A percentile compares a stretch with the other conserved stretches of the same genome.
Evolutionary conservation across 768 basidiomycete species (phyloP).

Genomic region (Lactarius sp.): DNA sequence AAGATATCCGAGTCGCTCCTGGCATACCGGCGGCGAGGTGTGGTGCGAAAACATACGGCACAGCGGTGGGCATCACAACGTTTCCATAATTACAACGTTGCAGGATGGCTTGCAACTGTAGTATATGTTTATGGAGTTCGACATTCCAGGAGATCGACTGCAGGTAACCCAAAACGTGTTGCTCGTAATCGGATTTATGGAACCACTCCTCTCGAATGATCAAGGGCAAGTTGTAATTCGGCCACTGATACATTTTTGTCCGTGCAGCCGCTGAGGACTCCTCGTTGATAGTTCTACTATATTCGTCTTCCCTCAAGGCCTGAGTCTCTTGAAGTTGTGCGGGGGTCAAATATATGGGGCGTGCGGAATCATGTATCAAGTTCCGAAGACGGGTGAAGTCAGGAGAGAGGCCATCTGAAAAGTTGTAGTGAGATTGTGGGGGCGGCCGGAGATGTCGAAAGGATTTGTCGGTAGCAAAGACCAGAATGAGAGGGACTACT

Average conservation of each 20-base stretch:
- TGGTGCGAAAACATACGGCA: not conserved
- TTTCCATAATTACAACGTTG: not conserved
- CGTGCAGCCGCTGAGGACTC: not conserved
- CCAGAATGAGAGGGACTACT: not conserved
- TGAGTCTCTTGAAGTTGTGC: not conserved
- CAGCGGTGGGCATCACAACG: not conserved
- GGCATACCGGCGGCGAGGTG: not conserved
- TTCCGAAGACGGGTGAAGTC: too few species aligned
- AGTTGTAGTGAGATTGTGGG: not conserved
- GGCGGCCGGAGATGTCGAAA: not conserved
- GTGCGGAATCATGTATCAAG: too few species aligned
- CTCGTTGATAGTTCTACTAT: not conserved
- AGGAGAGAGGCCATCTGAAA: conserved; percentile 3
- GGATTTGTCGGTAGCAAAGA: not conserved
- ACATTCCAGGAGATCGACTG: not conserved
- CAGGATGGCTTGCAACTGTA: not conserved
- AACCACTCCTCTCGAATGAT: not conserved
- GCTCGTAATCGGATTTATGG: not conserved
- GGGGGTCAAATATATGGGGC: not conserved
- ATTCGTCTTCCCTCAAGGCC: not conserved
- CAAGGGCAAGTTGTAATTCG: not conserved
- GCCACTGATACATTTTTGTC: not conserved
- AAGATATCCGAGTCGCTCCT: not conserved
- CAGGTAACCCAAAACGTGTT: not conserved
- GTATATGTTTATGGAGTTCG: not conserved